These are phyloP conservation scores for Leishmania turanica DNA, from an alignment of 208 protist species.

Conservation along the genomic window DNA sequence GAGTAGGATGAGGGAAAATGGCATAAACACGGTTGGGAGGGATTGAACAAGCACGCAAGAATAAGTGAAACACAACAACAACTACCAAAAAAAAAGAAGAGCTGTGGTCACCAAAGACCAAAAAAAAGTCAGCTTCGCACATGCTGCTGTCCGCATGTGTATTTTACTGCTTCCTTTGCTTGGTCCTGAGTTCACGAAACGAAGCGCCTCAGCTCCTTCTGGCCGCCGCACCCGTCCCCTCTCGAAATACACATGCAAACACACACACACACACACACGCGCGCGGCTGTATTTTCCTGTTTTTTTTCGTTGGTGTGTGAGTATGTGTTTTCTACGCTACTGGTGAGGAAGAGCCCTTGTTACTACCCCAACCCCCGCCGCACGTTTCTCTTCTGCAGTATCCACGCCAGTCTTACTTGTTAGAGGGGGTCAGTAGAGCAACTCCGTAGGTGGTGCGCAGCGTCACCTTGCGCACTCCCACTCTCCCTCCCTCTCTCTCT, in stretches of 20 bases:
- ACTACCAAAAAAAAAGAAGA: too few relatives aligned
- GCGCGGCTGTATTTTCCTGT: conserved; percentile 7
- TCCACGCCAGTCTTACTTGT: neutral
- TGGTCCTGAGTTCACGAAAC: neutral
- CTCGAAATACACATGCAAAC: neutral
- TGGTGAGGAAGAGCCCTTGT: neutral
- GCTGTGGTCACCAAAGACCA: too few relatives aligned
- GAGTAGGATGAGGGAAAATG: neutral
- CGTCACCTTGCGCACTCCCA: neutral
- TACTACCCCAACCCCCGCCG: neutral
- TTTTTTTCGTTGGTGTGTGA: conserved; percentile 2
- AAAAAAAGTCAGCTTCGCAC: neutral
- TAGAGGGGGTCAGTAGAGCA: neutral
- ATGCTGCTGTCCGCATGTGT: neutral
- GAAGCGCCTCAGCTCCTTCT: neutral
- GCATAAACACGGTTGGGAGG: too few relatives aligned
- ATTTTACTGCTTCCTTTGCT: neutral
- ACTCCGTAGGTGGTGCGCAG: neutral
- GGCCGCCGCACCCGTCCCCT: neutral
- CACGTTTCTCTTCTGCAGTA: neutral
- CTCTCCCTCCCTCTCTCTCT: neutral
- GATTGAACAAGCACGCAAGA: too few relatives aligned
- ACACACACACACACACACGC: neutral
- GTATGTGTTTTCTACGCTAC: conserved; percentile 1
- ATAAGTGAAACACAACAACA: too few relatives aligned